Evolutionary conservation across 345 rosid genomes (phyloP).

Genomic region (Brassica cretica): DNA sequence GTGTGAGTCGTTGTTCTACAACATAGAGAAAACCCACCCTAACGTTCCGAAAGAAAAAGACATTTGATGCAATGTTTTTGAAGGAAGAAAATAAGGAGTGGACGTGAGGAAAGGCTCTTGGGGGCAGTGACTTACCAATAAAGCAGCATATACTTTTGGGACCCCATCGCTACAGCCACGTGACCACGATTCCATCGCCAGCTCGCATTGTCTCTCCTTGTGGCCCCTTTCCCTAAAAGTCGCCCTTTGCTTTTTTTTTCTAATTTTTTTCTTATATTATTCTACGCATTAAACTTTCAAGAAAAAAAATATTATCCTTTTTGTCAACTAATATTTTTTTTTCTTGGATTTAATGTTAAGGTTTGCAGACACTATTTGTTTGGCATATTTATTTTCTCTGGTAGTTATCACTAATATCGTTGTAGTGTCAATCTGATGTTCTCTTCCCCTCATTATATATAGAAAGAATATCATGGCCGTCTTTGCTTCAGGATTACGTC

Average conservation of each 20-base stretch:
- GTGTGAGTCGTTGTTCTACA: background rate
- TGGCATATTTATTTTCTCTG: background rate
- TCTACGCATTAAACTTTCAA: background rate
- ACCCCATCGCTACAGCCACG: conserved; percentile 32
- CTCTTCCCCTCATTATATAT: background rate
- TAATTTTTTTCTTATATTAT: background rate
- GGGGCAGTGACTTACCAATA: conserved; percentile 20
- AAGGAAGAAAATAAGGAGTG: background rate
- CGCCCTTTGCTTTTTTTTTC: conserved; percentile 4
- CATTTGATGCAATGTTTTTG: background rate
- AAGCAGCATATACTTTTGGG: conserved; percentile 15
- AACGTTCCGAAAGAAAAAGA: background rate
- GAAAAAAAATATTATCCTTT: background rate
- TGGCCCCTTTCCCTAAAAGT: conserved; percentile 31
- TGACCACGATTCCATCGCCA: conserved; percentile 38
- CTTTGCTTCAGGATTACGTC: conserved; percentile 20
- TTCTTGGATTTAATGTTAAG: background rate
- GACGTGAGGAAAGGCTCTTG: conserved; percentile 1
- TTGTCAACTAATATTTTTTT: background rate
- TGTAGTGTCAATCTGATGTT: conserved; percentile 1
- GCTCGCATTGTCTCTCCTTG: conserved; percentile 37
- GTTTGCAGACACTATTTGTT: conserved; percentile 11
- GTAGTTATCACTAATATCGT: background rate
- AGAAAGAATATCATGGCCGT: conserved; percentile 4
- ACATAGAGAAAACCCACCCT: background rate